A percentile compares a stretch with the other conserved stretches of the same genome.
phyloP scores from a whole-genome alignment of 352 stramenopile genomes.

The Phytophthora aleatoria region DNA sequence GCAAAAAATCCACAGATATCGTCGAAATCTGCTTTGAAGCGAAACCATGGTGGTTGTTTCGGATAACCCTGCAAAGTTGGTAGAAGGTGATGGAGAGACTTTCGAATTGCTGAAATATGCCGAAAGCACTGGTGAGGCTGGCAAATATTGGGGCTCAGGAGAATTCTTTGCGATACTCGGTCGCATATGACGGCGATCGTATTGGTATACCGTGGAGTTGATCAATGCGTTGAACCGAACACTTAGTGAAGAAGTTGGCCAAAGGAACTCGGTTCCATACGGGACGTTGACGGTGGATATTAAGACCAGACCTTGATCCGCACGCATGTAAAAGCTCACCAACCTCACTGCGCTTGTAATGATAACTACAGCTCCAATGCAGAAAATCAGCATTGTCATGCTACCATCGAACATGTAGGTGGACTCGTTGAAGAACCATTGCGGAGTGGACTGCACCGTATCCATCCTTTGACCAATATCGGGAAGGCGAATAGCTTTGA shows the following conservation, averaged over 20 bases:
- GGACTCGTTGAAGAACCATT: conserved; percentile 18
- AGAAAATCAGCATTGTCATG: conserved; percentile 20
- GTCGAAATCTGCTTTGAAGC: neutral
- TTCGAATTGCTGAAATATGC: neutral
- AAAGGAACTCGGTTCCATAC: conserved; percentile 19
- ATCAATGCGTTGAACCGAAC: conserved; percentile 24
- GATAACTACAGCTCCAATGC: conserved; percentile 2
- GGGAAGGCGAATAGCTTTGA: neutral
- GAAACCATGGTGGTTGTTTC: neutral
- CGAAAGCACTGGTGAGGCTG: neutral
- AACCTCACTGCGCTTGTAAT: conserved; percentile 2
- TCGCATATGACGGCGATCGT: too few species aligned
- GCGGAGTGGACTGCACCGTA: neutral
- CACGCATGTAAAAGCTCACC: neutral
- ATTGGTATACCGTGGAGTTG: too few species aligned
- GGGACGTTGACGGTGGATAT: conserved; percentile 12
- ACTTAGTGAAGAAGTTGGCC: conserved; percentile 22
- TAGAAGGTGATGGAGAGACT: neutral
- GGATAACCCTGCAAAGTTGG: neutral
- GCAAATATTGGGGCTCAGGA: neutral
- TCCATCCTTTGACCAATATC: conserved; percentile 6
- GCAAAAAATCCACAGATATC: neutral
- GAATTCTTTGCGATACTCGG: conserved; percentile 3
- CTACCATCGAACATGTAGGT: conserved; percentile 24
- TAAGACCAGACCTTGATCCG: conserved; percentile 4